phyloP scores from a whole-genome alignment of 176 grass and related monocot species.

The Eragrostis nindensis region DNA sequence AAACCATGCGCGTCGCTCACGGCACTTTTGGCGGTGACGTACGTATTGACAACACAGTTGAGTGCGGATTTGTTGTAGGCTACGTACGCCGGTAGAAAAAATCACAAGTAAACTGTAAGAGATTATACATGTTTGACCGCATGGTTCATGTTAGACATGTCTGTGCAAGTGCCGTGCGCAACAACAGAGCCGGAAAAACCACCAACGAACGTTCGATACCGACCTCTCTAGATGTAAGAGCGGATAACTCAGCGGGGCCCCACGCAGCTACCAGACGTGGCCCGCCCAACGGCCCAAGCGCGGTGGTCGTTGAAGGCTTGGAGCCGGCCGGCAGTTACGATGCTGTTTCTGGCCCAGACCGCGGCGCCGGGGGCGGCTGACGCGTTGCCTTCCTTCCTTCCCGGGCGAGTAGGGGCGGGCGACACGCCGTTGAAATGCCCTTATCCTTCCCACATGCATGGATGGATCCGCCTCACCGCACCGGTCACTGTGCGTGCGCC shows the following conservation, averaged over 20 bases:
- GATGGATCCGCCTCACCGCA: constrained; percentile 15
- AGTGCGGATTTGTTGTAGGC: too few species aligned
- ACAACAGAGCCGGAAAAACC: too few species aligned
- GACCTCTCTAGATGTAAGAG: too few species aligned
- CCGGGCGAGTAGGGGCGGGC: not conserved
- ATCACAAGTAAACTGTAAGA: too few species aligned
- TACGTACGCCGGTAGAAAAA: too few species aligned
- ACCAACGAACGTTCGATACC: too few species aligned
- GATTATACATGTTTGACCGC: too few species aligned
- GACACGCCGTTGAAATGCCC: constrained; percentile 20
- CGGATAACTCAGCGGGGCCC: not conserved
- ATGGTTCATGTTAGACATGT: too few species aligned
- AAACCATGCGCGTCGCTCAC: too few species aligned
- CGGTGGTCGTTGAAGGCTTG: constrained; percentile 24
- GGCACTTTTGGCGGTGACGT: too few species aligned
- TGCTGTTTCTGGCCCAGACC: constrained; percentile 36
- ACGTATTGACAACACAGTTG: too few species aligned
- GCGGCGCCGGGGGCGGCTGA: not conserved
- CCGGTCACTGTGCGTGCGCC: not conserved
- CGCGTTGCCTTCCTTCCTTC: constrained; percentile 10
- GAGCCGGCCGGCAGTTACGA: constrained; percentile 33
- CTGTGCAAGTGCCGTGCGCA: too few species aligned
- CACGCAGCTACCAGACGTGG: constrained; percentile 25
- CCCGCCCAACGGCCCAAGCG: constrained; percentile 10
- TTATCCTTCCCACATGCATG: constrained; percentile 11